A percentile compares a stretch with the other conserved stretches of the same genome.
phyloP scores from a whole-genome alignment of 1,284 basidiomycete species.

The Moesziomyces sp. region DNA sequence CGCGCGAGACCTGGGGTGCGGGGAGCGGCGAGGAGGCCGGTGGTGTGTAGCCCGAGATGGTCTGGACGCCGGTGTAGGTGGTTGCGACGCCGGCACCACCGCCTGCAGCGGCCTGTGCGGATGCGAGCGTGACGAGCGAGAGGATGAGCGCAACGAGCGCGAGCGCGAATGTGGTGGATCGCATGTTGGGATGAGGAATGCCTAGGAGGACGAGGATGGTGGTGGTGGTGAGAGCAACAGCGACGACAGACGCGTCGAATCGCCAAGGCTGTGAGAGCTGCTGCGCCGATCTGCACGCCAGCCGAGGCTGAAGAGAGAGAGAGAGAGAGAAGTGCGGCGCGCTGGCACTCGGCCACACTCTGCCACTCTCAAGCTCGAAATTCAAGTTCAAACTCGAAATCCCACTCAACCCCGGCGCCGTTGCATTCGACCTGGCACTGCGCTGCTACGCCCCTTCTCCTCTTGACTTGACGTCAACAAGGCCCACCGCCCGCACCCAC shows the following conservation, averaged over 20 bases:
- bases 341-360: background rate
- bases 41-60: conserved; percentile 56
- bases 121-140: conserved; percentile 29
- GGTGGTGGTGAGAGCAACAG: conserved; percentile 1
- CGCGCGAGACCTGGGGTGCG: conserved; percentile 35
- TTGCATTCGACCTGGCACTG: background rate
- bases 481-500: background rate
- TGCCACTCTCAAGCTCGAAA: background rate
- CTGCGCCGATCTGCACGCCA: background rate
- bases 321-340: no score
- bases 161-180: conserved; percentile 21
- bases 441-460: conserved; percentile 1
- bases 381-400: conserved; percentile 1
- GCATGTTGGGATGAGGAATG: conserved; percentile 10
- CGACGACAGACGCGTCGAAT: background rate
- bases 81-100: conserved; percentile 51
- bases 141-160: conserved; percentile 36
- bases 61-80: conserved; percentile 47
- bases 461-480: conserved; percentile 12
- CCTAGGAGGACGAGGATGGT: conserved; percentile 1
- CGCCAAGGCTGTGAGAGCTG: background rate
- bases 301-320: no score
- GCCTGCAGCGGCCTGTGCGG: conserved; percentile 52
- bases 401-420: conserved; percentile 1
- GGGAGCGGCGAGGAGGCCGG: conserved; percentile 27